Evolutionary conservation across 192 early-diverging fungal species (phyloP).

Genomic region (Lunasporangiospora selenospora): DNA sequence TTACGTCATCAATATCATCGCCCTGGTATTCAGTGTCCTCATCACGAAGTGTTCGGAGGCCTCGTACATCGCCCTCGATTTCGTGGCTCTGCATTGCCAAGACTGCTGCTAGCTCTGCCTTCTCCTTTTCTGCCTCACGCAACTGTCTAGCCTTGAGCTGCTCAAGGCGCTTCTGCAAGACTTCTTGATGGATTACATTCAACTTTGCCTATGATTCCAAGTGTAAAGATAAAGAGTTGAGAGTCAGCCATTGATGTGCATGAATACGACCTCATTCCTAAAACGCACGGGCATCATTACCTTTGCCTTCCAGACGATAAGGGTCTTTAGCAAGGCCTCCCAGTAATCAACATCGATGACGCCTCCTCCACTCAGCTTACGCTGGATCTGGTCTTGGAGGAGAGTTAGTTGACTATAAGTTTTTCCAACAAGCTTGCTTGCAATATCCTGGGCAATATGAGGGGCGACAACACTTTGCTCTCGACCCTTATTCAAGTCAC

Average conservation of each 20-base stretch:
- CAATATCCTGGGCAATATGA: conserved; percentile 68
- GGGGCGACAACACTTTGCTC: conserved; percentile 53
- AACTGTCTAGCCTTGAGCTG: conserved; percentile 68
- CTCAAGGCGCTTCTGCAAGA: conserved; percentile 76
- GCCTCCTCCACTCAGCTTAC: conserved; percentile 69
- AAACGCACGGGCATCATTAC: too few species aligned
- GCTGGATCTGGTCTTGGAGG: conserved; percentile 78
- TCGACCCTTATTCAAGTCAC: conserved; percentile 42
- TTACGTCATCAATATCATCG: conserved; percentile 54
- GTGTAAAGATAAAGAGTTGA: too few species aligned
- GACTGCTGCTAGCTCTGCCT: conserved; percentile 57
- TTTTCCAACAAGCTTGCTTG: conserved; percentile 73
- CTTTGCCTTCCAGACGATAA: conserved; percentile 87
- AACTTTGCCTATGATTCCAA: conserved; percentile 59
- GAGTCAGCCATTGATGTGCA: too few species aligned
- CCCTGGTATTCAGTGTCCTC: conserved; percentile 53
- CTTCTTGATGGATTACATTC: conserved; percentile 79
- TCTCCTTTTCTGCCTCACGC: conserved; percentile 61
- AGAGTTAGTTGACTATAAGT: conserved; percentile 72
- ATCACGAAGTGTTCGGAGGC: conserved; percentile 24
- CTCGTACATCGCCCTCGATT: conserved; percentile 30
- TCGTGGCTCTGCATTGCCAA: conserved; percentile 56
- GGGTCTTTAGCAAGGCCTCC: conserved; percentile 79
- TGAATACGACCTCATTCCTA: too few species aligned
- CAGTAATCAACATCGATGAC: conserved; percentile 95